Evolutionary conservation across 1,139 yeast genomes (phyloP), one percentile per base, ranked within the genome.

Genomic region (Candida albicans): DNA sequence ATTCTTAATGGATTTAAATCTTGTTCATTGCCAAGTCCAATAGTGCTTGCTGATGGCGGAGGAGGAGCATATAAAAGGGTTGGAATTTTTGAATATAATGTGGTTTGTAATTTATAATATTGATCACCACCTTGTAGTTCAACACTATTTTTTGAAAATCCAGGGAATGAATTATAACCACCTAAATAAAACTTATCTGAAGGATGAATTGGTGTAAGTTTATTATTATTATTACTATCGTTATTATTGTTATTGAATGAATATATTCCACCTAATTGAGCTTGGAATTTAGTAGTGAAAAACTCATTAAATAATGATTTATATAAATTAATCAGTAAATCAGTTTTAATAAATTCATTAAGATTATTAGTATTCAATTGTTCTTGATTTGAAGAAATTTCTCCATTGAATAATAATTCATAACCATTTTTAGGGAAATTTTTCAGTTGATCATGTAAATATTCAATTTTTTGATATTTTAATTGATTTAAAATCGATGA

Each of bases 101-200:
- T 62, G 13, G 62, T 56, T 30, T 67, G 65, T 8, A 65, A 36
- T 49, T 66, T 69, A 56, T 59, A 70, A 54, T 59, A 73, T 52
- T 70, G 75, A 33, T 58, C 54, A 9, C 75, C 81, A 18, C 82
- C 82, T 27, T 54, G 49, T 18, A 60, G 51, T 41, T 68, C 67
- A 37, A 73, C 56, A 2, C 72, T 54, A 52, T 73, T 73, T 45
- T 64, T 65, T 9, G 63, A 50, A 48, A 70, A 73, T 0, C 79
- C 79, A 41, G 58, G 57, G 51, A 75, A 67, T 1, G 69, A 59
- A 35, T 62, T 54, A 41, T 54, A 55, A 0, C 79, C 80, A 9
- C 80, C 79, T 44, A 77, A 63, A 52, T 76, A 78, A 52, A 77
- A 79, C 47, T 72, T 68, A 52, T 79, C 84, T 10, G 71, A 57